A percentile compares a stretch with the other conserved stretches of the same genome.
Evolutionary conservation across 306 rosid genomes (phyloP).

Genomic region (Lupinus albus): DNA sequence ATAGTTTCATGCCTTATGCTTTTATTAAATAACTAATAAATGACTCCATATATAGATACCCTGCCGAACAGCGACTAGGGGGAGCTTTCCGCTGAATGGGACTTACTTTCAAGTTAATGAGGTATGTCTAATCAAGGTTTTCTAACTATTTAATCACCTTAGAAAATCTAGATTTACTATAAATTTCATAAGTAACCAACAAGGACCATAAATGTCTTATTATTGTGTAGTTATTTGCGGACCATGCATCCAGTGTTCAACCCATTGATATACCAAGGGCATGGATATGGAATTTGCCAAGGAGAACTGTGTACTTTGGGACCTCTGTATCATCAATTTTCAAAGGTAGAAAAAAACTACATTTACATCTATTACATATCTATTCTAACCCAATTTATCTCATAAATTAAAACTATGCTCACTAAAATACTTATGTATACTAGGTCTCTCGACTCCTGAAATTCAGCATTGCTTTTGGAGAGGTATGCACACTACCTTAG

Average conservation of each 20-base stretch:
- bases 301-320: conserved; percentile 85
- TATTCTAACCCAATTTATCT: conserved; percentile 25
- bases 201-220: conserved; percentile 39
- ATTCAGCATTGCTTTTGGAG: conserved; percentile 96
- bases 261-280: conserved; percentile 79
- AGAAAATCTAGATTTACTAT: conserved; percentile 31
- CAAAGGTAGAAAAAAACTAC: conserved; percentile 52
- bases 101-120: conserved; percentile 95
- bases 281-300: conserved; percentile 90
- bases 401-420: conserved; percentile 36
- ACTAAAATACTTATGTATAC: conserved; percentile 36
- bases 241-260: conserved; percentile 65
- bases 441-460: conserved; percentile 79
- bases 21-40: conserved; percentile 33
- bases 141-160: conserved; percentile 15
- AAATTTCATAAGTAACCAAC: conserved; percentile 33
- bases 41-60: conserved; percentile 62
- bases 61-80: conserved; percentile 88
- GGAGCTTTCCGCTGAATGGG: conserved; percentile 93
- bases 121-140: conserved; percentile 49
- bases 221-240: conserved; percentile 78
- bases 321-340: conserved; percentile 79
- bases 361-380: conserved; percentile 32
- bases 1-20: conserved; percentile 20
- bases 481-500: conserved; percentile 60